Percentiles rank a stretch among this genome's conserved stretches.
These are phyloP conservation scores for Fusarium sp. DNA, from an alignment of 2,329 filamentous ascomycete genomes.

Conservation along the genomic window DNA sequence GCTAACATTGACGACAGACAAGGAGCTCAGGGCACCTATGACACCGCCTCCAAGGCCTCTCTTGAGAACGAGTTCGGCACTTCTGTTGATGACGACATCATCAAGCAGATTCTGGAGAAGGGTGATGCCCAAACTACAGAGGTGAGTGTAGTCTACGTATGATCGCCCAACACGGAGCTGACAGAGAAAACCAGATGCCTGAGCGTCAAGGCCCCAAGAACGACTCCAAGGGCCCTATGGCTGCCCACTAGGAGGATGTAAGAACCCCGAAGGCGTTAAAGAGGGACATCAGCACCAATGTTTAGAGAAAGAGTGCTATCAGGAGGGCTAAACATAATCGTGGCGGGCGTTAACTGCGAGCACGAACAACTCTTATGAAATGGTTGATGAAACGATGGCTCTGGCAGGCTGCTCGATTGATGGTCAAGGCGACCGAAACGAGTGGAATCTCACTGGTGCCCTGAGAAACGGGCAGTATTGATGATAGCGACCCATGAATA, in stretches of 20 bases:
- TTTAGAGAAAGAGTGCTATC: slow-evolving; percentile 22
- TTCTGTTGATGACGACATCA: slow-evolving; percentile 82
- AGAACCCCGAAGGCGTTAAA: too few species aligned
- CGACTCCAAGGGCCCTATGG: slow-evolving; percentile 64
- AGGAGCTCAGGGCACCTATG: slow-evolving; percentile 85
- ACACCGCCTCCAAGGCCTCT: slow-evolving; percentile 80
- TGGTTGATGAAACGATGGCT: slow-evolving; percentile 27
- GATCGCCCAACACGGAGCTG: not conserved
- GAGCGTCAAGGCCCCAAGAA: slow-evolving; percentile 69
- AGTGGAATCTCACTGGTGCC: slow-evolving; percentile 20
- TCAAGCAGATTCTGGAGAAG: slow-evolving; percentile 85
- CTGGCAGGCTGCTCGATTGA: slow-evolving; percentile 9
- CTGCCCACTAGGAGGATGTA: slow-evolving; percentile 56
- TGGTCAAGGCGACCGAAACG: slow-evolving; percentile 19
- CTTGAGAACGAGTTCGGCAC: slow-evolving; percentile 93
- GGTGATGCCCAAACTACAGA: slow-evolving; percentile 77
- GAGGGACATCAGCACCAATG: too few species aligned
- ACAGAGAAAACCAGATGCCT: slow-evolving; percentile 60
- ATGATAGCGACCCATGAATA: slow-evolving; percentile 38
- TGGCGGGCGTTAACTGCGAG: slow-evolving; percentile 16
- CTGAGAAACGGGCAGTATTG: slow-evolving; percentile 42
- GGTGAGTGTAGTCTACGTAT: slow-evolving; percentile 55
- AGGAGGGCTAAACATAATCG: not conserved
- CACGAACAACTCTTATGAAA: slow-evolving; percentile 26
- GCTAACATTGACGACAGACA: slow-evolving; percentile 70